phyloP scores from a whole-genome alignment of 352 stramenopile genomes.

The Phytopythium litorale region DNA sequence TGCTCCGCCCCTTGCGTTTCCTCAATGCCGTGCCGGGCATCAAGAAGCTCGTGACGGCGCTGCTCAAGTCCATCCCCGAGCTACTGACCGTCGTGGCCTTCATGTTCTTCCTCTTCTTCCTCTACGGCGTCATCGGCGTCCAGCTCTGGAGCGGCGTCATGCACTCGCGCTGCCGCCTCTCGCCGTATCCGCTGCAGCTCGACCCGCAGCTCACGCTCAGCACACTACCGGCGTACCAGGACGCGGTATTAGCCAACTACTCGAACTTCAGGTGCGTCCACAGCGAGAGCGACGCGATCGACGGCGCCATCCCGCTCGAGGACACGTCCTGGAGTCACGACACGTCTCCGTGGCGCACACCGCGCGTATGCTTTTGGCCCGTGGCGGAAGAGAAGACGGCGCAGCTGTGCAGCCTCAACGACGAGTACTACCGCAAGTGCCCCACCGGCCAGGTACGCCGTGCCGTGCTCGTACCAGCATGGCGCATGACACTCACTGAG shows the following conservation, averaged over 20 bases:
- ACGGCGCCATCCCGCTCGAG: conserved; percentile 18
- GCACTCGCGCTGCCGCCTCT: conserved; percentile 63
- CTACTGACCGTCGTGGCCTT: conserved; percentile 78
- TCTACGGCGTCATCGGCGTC: conserved; percentile 83
- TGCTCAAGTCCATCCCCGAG: conserved; percentile 73
- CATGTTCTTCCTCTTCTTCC: conserved; percentile 79
- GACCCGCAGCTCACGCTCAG: conserved; percentile 26
- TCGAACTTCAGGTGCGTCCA: conserved; percentile 19
- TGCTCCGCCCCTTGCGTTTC: conserved; percentile 39
- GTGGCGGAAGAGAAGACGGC: conserved; percentile 55
- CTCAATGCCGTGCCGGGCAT: conserved; percentile 42
- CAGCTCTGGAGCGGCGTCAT: conserved; percentile 78
- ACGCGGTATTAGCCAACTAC: conserved; percentile 24
- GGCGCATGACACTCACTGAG: conserved; percentile 7
- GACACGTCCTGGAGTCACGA: conserved; percentile 36
- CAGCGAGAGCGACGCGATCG: conserved; percentile 1
- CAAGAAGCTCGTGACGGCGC: conserved; percentile 57
- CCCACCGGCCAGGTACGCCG: conserved; percentile 20
- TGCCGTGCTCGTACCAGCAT: not conserved
- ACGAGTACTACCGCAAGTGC: conserved; percentile 21
- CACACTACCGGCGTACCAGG: conserved; percentile 27
- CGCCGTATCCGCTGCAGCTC: conserved; percentile 54
- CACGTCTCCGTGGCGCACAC: conserved; percentile 39
- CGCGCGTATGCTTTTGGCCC: conserved; percentile 86
- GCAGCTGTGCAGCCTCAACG: conserved; percentile 50